Base-by-base conservation (phyloP, 2,329 filamentous ascomycete genomes). In the Trichoderma atrobrunneum region DNA sequence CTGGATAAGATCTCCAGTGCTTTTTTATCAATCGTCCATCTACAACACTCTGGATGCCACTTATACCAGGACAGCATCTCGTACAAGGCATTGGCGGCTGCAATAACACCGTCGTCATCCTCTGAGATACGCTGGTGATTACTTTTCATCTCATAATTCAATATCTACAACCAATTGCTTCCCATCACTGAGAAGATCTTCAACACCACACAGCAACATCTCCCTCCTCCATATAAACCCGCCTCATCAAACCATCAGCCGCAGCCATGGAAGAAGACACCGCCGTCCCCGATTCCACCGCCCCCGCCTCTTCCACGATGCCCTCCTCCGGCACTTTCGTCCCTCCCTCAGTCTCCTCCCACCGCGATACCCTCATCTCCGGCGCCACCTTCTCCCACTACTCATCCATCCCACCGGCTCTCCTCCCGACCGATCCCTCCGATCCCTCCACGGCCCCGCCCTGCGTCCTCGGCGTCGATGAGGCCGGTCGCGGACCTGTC, bases 401-500 rank as follows among this genome's bases (percentile, higher is more conserved):
- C 84, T 93, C 92, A 0, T 84, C 88, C 18, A 85, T 93, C 1
- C 93, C 93, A 1, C 79, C 87, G 0, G 80, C 83, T n/a, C 88
- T 94, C 67, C 86, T 86, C 26, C 81, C 85, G 1, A 77, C 84
- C 73, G 75, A 83, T 64, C 74, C 78, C 8, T 76, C 77, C 3
- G 79, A 81, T 57, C 77, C 82, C 5, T 74, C 79, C 21, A 76
- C 82, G 18, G 79, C 80, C 8, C 74, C 79, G 14, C 77, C 79
- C 59, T 96, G 93, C 81, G 91, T 92, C 24, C 87, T 98, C 26
- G 95, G 95, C 74, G 92, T 98, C 65, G 95, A 98, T 81, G 95
- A 98, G 85, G 95, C 95, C 76, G 95, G 95, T 60, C 90, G 95
- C 78, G 95, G 95, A 1, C 95, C 95, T 28, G 95, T 98, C n/a